Evolutionary conservation across 108 stramenopile species (phyloP), one percentile per base, ranked within the genome.

Genomic region (Phaeodactylum tricornutum): DNA sequence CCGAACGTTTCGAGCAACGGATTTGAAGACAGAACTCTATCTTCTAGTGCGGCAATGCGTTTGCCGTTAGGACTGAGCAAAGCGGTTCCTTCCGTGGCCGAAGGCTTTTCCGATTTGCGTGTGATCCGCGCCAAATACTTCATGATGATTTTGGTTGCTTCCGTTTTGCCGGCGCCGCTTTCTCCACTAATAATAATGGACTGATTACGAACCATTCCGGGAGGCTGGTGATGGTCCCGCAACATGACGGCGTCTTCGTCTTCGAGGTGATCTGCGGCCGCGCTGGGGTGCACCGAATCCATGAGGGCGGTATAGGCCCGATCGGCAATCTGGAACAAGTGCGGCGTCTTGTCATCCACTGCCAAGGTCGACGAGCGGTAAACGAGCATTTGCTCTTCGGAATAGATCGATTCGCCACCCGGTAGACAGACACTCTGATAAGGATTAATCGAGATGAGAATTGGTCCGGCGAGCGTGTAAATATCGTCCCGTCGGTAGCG

Each of bases 131-230:
- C 94, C 25, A 98, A 63, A 75, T 83, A 97, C 62, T 88, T 75
- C 88, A 98, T 89, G 42, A 98, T 92, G 36, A 77, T 77, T 61
- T 98, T 98, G 12, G 95, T 95, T 2, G 91, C 84, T 64, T 92
- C 94, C 24, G 94, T 95, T 54, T 95, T 95, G 20, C 94, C 94
- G 11, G 94, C 94, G 30, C 94, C 94, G 52, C 73, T 76, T 67
- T 94, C 93, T 30, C 93, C 93, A 65, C 74, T 74, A 40, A 93
- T 87, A 30, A 93, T 76, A 38, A 90, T 70, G 35, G 77, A 80
- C 53, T 93, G 92, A 57, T 88, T 81, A 14, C 67, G 53, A 6
- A 62, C 59, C 12, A 54, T 45, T 8, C 62, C 62, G 42, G 64
- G 53, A 0, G 57, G 43, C 50, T 55, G 54, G 47, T 64, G 61